These are phyloP conservation scores for Tranzscheliella williamsii DNA, from an alignment of 1,284 basidiomycete genomes.

Conservation along the genomic window DNA sequence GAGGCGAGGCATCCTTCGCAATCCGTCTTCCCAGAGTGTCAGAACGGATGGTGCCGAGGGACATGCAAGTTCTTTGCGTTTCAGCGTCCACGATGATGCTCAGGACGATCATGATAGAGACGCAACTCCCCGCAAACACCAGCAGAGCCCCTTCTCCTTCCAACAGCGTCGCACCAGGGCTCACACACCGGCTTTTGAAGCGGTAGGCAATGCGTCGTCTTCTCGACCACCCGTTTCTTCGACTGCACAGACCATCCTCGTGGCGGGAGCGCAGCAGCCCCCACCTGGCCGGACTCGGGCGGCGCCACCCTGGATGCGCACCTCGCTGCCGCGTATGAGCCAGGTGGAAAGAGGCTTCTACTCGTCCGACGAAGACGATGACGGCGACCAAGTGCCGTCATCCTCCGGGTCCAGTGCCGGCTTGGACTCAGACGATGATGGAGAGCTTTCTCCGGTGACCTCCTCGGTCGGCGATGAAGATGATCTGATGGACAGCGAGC, in stretches of 20 bases:
- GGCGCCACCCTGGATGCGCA: constrained; percentile 25
- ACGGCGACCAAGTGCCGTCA: constrained; percentile 1
- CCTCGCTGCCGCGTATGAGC: constrained; percentile 5
- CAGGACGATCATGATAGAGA: background rate
- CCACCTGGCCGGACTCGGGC: background rate
- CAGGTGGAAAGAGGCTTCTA: constrained; percentile 5
- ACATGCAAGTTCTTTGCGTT: no score
- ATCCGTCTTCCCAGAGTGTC: background rate
- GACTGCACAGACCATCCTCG: background rate
- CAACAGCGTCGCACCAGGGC: constrained; percentile 5
- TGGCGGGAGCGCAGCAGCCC: background rate
- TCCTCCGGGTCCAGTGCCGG: constrained; percentile 3
- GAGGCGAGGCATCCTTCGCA: constrained; percentile 3
- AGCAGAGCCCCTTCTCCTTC: background rate
- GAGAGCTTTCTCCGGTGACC: constrained; percentile 15
- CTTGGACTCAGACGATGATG: constrained; percentile 1
- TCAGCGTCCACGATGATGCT: background rate
- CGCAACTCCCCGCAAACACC: background rate
- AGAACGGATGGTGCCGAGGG: no score
- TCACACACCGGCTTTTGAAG: constrained; percentile 31
- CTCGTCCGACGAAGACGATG: constrained; percentile 25
- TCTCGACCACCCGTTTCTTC: constrained; percentile 9
- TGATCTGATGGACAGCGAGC: constrained; percentile 27
- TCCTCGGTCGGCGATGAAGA: constrained; percentile 18
- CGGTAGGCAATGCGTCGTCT: constrained; percentile 15